Conservation (phyloP, 83 land plant species). For the Picea engelmannii region DNA sequence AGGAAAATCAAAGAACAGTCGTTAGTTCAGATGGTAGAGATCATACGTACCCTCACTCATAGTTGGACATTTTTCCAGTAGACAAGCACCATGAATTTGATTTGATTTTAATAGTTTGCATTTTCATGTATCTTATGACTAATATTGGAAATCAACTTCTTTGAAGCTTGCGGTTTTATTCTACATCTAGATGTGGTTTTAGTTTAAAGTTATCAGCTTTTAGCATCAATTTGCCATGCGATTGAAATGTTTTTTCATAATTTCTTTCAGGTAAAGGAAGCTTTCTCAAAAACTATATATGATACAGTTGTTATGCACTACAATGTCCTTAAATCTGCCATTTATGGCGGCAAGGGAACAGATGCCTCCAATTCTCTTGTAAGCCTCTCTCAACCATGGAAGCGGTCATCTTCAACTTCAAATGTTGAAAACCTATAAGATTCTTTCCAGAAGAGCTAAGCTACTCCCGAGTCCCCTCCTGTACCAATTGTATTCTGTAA, state of each 20-base stretch:
- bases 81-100: not conserved
- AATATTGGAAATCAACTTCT: not conserved
- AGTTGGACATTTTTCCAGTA: not conserved
- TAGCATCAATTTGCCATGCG: not conserved
- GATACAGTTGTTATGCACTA: slow-evolving; percentile 67
- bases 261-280: slow-evolving; percentile 56
- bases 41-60: not conserved
- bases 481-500: slow-evolving; percentile 9
- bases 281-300: slow-evolving; percentile 57
- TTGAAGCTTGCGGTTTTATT: not conserved
- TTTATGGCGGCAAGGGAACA: slow-evolving; percentile 61
- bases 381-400: slow-evolving; percentile 87
- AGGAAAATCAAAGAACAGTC: not conserved
- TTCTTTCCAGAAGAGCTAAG: not conserved
- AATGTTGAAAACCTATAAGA: not conserved
- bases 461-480: not conserved
- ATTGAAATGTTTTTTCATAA: slow-evolving; percentile 7
- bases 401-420: slow-evolving; percentile 3
- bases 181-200: not conserved
- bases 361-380: slow-evolving; percentile 57
- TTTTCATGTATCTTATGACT: not conserved
- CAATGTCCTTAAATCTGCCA: slow-evolving; percentile 69
- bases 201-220: not conserved
- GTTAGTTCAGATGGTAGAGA: not conserved
- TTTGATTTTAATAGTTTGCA: not conserved